These are phyloP conservation scores for Zizania latifolia DNA, from an alignment of 176 grass and related monocot genomes.

Conservation along the genomic window DNA sequence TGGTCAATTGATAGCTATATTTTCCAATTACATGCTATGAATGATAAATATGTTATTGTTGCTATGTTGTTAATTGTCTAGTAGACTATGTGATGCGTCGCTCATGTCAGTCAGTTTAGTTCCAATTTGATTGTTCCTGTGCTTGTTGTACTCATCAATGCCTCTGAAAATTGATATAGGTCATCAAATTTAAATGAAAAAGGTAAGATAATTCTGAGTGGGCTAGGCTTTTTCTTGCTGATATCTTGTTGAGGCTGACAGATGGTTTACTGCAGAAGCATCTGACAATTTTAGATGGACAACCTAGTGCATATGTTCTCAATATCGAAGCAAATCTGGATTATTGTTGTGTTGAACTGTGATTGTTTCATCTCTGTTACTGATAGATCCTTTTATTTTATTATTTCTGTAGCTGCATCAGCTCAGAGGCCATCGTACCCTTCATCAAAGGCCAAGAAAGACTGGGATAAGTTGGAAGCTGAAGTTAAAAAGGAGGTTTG, in stretches of 20 bases:
- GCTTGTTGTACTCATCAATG: background rate
- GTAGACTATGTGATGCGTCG: too few species aligned
- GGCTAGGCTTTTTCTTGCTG: background rate
- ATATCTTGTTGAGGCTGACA: background rate
- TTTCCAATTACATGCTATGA: too few species aligned
- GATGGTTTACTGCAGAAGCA: background rate
- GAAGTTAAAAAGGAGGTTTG: constrained; percentile 77
- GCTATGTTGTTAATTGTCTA: too few species aligned
- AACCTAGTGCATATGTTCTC: too few species aligned
- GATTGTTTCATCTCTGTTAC: background rate
- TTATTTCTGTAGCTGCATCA: constrained; percentile 36
- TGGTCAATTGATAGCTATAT: background rate
- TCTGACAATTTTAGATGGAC: background rate
- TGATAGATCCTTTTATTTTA: background rate
- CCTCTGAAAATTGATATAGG: background rate
- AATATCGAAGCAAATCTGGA: too few species aligned
- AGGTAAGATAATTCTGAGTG: background rate
- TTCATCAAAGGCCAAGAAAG: constrained; percentile 67
- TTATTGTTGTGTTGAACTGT: background rate
- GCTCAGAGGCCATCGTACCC: constrained; percentile 57
- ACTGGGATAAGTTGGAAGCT: constrained; percentile 88
- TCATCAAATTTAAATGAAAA: background rate
- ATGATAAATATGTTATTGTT: background rate
- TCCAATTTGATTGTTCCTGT: background rate
- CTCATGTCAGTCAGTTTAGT: background rate